A percentile compares a stretch with the other conserved stretches of the same genome.
phyloP scores from a whole-genome alignment of 768 basidiomycete species.

The Podaxis sp. region DNA sequence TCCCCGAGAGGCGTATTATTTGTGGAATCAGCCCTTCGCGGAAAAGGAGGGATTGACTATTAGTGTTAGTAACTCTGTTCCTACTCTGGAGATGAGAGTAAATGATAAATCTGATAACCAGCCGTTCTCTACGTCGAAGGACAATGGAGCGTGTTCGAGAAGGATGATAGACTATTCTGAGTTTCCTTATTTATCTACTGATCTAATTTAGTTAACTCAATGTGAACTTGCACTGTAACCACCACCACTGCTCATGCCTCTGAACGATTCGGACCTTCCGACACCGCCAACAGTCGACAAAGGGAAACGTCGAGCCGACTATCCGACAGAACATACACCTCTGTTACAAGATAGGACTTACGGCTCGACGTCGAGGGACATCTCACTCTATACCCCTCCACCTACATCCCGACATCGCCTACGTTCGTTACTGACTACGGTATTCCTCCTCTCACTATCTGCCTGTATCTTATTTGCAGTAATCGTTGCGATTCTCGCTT shows the following conservation, averaged over 20 bases:
- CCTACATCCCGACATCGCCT: constrained; percentile 26
- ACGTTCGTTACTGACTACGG: constrained; percentile 32
- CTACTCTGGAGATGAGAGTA: not conserved
- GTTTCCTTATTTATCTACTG: constrained; percentile 3
- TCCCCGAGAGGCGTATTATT: constrained; percentile 40
- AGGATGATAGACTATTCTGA: not conserved
- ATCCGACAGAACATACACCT: constrained; percentile 50
- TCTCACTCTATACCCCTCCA: constrained; percentile 17
- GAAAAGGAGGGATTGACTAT: constrained; percentile 13
- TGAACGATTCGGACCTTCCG: not conserved
- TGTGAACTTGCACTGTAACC: not conserved
- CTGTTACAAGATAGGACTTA: constrained; percentile 38
- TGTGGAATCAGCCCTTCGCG: constrained; percentile 53
- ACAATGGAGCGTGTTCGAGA: not conserved
- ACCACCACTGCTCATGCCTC: constrained; percentile 1
- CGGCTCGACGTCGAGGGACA: constrained; percentile 20
- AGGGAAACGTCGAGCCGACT: constrained; percentile 50
- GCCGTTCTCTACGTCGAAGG: not conserved
- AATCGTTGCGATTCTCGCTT: constrained; percentile 48
- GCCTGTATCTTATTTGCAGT: constrained; percentile 43
- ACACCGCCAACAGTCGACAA: constrained; percentile 25
- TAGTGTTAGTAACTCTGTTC: not conserved
- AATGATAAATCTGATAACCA: not conserved
- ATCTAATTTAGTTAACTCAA: not conserved
- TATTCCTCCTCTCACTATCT: constrained; percentile 57